Percentiles rank a stretch among this genome's conserved stretches.
Evolutionary conservation across 441 rosid species (phyloP).

Genomic region (Gossypium schwendimanii): DNA sequence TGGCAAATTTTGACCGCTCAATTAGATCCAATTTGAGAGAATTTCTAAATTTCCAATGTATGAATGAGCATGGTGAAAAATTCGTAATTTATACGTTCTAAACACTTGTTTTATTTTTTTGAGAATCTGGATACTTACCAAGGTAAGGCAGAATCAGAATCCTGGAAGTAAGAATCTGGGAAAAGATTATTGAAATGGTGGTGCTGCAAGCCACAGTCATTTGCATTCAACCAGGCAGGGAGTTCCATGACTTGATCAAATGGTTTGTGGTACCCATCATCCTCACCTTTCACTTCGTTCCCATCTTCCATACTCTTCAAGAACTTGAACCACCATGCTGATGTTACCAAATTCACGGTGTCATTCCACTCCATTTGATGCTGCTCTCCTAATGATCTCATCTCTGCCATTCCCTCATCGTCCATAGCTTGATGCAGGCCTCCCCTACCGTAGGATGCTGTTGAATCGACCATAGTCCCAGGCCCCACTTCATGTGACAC

Average conservation of each 20-base stretch:
- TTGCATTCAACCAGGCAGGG: slow-evolving; percentile 73
- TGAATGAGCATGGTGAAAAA: background rate
- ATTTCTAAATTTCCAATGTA: background rate
- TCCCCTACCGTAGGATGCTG: slow-evolving; percentile 30
- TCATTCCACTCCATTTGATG: slow-evolving; percentile 81
- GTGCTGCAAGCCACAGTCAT: slow-evolving; percentile 46
- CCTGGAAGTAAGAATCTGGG: slow-evolving; percentile 39
- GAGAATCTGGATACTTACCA: slow-evolving; percentile 35
- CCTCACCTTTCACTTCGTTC: slow-evolving; percentile 32
- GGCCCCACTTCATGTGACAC: slow-evolving; percentile 22
- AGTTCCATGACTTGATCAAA: slow-evolving; percentile 71
- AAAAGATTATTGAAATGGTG: slow-evolving; percentile 51
- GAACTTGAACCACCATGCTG: slow-evolving; percentile 90
- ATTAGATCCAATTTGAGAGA: background rate
- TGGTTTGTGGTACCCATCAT: slow-evolving; percentile 36
- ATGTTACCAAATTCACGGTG: slow-evolving; percentile 63
- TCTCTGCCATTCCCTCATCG: slow-evolving; percentile 64
- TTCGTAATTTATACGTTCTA: background rate
- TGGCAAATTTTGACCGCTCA: background rate
- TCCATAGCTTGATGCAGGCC: slow-evolving; percentile 52
- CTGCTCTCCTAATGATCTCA: slow-evolving; percentile 61
- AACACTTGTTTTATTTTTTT: background rate
- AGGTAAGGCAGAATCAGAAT: slow-evolving; percentile 71
- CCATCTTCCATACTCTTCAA: slow-evolving; percentile 53
- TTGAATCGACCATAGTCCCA: slow-evolving; percentile 18